These are phyloP conservation scores for Ceratobasidium sp. DNA, from an alignment of 1,284 basidiomycete genomes.

Conservation along the genomic window DNA sequence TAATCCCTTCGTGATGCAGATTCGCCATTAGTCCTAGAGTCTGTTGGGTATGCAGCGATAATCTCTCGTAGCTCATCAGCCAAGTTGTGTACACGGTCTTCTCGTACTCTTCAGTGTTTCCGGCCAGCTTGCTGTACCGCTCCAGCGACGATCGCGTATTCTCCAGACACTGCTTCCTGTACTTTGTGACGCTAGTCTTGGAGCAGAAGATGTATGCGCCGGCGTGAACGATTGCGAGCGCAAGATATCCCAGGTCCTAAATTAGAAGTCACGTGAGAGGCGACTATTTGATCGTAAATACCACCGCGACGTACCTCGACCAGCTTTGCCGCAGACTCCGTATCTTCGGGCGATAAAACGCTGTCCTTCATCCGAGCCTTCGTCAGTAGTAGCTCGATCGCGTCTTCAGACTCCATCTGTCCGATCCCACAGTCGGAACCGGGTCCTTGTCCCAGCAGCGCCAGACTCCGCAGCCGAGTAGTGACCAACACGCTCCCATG, in stretches of 20 bases:
- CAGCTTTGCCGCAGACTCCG: not conserved
- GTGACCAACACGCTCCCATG: conserved; percentile 27
- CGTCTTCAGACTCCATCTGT: conserved; percentile 12
- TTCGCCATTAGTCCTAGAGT: conserved; percentile 2
- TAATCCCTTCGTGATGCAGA: not conserved
- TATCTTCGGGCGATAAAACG: not conserved
- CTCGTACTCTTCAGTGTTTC: not conserved
- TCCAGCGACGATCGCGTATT: not conserved
- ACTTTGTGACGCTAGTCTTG: not conserved
- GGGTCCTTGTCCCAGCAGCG: not conserved
- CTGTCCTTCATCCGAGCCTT: not conserved
- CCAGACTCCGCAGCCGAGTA: not conserved
- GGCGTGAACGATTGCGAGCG: conserved; percentile 23
- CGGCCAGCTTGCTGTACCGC: not conserved
- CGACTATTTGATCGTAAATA: no score
- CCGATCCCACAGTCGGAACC: not conserved
- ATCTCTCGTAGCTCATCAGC: conserved; percentile 1
- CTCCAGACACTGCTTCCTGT: not conserved
- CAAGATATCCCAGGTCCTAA: conserved; percentile 4
- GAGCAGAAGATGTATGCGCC: conserved; percentile 12
- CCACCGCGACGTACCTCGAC: conserved; percentile 1
- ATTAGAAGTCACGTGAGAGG: no score
- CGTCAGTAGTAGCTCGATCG: not conserved
- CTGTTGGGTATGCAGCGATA: not conserved
- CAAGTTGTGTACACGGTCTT: not conserved